Evolutionary conservation across 352 stramenopile genomes (phyloP).

Genomic region (Pythium phragmiticola): DNA sequence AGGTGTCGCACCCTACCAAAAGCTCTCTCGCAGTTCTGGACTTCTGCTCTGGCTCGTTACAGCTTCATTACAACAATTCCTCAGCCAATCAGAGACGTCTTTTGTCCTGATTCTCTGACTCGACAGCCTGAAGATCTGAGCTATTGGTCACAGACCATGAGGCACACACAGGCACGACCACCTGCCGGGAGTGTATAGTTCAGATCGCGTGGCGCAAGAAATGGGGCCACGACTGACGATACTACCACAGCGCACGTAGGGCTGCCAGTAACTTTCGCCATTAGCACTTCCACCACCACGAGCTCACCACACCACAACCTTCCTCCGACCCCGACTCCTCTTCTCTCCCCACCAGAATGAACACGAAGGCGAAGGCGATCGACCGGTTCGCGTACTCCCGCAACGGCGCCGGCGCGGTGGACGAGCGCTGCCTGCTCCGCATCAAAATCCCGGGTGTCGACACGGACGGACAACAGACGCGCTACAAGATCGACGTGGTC

Average conservation of each 20-base stretch:
- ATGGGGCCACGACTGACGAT: constrained; percentile 14
- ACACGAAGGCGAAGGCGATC: constrained; percentile 27
- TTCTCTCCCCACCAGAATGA: not conserved
- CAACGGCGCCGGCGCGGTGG: constrained; percentile 64
- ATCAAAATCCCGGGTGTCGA: constrained; percentile 57
- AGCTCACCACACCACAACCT: not conserved
- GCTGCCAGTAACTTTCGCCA: not conserved
- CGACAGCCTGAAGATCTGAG: constrained; percentile 13
- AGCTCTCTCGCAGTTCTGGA: constrained; percentile 8
- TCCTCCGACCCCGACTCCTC: not conserved
- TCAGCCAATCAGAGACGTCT: constrained; percentile 5
- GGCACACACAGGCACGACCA: constrained; percentile 10
- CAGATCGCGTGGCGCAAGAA: constrained; percentile 16
- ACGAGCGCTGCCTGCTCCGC: constrained; percentile 71
- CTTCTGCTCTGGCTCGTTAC: constrained; percentile 14
- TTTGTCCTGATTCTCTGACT: constrained; percentile 23
- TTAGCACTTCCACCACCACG: not conserved
- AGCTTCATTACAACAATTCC: not conserved
- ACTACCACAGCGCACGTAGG: not conserved
- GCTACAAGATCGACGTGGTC: constrained; percentile 69
- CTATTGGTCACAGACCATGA: constrained; percentile 6
- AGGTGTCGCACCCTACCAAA: not conserved
- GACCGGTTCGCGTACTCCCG: constrained; percentile 83
- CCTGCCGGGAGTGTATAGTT: not conserved
- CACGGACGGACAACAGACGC: constrained; percentile 42